Evolutionary conservation across 768 basidiomycete genomes (phyloP).

Genomic region (Chlorophyllum brunneum): DNA sequence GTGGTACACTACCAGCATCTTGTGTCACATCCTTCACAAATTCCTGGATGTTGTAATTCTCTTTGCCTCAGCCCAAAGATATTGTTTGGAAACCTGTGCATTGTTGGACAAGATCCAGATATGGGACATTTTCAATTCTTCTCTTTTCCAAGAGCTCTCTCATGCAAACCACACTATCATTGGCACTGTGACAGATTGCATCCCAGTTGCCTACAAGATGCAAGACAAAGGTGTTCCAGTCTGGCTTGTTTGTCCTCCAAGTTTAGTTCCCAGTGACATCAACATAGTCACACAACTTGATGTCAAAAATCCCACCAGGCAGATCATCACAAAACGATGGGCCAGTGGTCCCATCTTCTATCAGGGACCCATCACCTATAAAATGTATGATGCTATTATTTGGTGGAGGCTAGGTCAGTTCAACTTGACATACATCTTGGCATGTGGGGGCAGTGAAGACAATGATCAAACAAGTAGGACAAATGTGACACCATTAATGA

Average conservation of each 20-base stretch:
- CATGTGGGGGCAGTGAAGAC: too few relatives aligned
- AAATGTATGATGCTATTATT: neutral
- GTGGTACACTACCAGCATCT: neutral
- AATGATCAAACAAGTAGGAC: too few relatives aligned
- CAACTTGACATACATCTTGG: too few relatives aligned
- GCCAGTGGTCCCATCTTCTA: neutral
- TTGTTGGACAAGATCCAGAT: neutral
- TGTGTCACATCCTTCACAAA: neutral
- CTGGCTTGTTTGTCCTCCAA: neutral
- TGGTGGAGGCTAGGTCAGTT: neutral
- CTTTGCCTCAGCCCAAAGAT: neutral
- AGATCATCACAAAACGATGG: neutral
- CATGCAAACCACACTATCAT: neutral
- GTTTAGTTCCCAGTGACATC: neutral
- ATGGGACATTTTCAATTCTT: neutral
- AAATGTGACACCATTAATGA: neutral
- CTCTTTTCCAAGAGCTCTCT: neutral
- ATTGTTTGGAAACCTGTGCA: neutral
- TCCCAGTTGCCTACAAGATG: neutral
- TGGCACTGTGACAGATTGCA: neutral
- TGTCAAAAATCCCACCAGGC: neutral
- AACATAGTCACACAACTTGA: neutral
- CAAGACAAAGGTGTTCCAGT: neutral
- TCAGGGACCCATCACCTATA: neutral
- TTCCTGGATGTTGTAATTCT: neutral